Evolutionary conservation across 2,329 filamentous ascomycete species (phyloP).

Genomic region (Trichoderma sp.): DNA sequence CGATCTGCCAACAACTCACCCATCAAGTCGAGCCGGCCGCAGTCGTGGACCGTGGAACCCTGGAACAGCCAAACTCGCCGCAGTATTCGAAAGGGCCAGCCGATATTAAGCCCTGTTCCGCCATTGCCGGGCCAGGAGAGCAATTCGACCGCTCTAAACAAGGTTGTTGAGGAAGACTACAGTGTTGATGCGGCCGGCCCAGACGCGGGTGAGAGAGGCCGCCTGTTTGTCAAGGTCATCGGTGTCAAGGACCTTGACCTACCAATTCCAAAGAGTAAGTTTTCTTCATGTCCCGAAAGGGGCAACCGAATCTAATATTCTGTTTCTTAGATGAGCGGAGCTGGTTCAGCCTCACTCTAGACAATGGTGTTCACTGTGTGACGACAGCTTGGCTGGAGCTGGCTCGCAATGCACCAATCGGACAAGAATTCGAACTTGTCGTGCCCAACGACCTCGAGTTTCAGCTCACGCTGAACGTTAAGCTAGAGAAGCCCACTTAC

Average conservation of each 20-base stretch:
- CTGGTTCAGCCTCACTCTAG: conserved; percentile 94
- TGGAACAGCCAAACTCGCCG: conserved; percentile 81
- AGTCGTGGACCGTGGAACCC: conserved; percentile 94
- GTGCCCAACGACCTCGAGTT: conserved; percentile 98
- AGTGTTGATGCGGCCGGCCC: conserved; percentile 58
- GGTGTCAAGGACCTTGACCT: conserved; percentile 94
- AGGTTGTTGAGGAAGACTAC: conserved; percentile 67
- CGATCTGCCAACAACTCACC: conserved; percentile 68
- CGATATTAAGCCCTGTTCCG: conserved; percentile 62
- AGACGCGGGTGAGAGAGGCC: conserved; percentile 81
- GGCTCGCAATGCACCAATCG: conserved; percentile 87
- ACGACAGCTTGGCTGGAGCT: conserved; percentile 95
- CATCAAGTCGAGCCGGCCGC: conserved; percentile 72
- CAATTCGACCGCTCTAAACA: conserved; percentile 64
- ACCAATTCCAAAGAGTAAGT: conserved; percentile 83
- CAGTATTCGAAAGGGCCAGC: conserved; percentile 55
- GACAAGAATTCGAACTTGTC: conserved; percentile 96
- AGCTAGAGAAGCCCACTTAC: conserved; percentile 77
- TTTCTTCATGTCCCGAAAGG: neutral
- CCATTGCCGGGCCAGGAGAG: conserved; percentile 87
- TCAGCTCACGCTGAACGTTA: conserved; percentile 93
- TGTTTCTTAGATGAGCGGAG: conserved; percentile 73
- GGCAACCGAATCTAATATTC: conserved; percentile 27
- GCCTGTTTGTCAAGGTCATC: conserved; percentile 97
- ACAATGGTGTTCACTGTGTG: conserved; percentile 96